phyloP scores from a whole-genome alignment of 2,329 filamentous ascomycete species.

The Mariannaea elegans region DNA sequence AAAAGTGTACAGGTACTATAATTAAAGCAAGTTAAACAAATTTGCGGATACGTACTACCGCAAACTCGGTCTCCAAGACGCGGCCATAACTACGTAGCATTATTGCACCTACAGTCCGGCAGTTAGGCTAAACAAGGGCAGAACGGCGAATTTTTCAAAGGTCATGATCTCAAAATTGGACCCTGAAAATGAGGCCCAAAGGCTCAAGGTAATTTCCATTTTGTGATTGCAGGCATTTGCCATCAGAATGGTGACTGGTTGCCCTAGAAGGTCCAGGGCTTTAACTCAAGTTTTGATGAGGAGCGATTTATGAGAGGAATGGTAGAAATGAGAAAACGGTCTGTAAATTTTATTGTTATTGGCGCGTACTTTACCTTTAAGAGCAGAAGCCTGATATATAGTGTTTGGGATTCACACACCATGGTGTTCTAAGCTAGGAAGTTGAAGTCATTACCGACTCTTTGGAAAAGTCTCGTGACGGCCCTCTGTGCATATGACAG shows the following conservation, averaged over 20 bases:
- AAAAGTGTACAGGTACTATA: no score
- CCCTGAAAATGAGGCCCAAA: background rate
- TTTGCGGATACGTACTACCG: background rate
- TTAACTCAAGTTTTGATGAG: background rate
- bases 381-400: no score
- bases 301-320: background rate
- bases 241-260: slow-evolving; percentile 3
- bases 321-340: background rate
- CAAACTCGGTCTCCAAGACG: background rate
- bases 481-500: no score
- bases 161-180: no score
- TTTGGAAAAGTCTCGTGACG: no score
- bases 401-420: no score
- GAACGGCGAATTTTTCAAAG: background rate
- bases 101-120: no score
- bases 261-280: background rate
- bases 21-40: background rate
- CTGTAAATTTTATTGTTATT: background rate
- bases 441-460: no score
- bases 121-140: no score
- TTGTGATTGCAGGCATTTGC: background rate
- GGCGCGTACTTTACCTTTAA: no score
- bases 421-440: no score
- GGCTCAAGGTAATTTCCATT: background rate
- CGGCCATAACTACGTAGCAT: no score